These are phyloP conservation scores for Bipolaris zeicola DNA, from an alignment of 2,329 filamentous ascomycete species.

Conservation along the genomic window DNA sequence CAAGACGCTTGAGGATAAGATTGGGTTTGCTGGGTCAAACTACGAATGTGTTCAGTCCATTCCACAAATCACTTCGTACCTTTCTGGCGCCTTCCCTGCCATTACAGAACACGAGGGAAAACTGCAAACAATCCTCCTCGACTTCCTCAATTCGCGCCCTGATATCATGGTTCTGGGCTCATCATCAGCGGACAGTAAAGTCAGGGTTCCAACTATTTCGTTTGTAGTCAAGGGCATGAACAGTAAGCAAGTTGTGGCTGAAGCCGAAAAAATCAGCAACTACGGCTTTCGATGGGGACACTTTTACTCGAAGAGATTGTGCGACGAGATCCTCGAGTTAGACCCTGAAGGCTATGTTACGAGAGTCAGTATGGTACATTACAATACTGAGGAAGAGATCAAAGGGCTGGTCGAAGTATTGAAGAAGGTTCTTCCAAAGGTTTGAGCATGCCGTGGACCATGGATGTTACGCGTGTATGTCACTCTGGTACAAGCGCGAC, in stretches of 20 bases:
- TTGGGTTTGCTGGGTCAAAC: conserved; percentile 70
- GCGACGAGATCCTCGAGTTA: conserved; percentile 63
- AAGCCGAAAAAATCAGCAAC: conserved; percentile 63
- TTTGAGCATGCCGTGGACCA: background rate
- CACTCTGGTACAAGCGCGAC: background rate
- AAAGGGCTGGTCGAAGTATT: conserved; percentile 58
- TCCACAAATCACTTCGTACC: conserved; percentile 65
- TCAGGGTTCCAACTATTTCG: conserved; percentile 69
- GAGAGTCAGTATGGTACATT: conserved; percentile 74
- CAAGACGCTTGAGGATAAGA: conserved; percentile 66
- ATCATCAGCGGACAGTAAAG: conserved; percentile 52
- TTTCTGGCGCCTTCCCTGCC: conserved; percentile 51
- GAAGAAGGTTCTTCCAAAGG: conserved; percentile 54
- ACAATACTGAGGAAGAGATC: conserved; percentile 71
- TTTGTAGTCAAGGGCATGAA: conserved; percentile 65
- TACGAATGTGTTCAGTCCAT: conserved; percentile 73
- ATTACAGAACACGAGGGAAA: conserved; percentile 65
- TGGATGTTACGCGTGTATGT: background rate
- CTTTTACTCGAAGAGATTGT: conserved; percentile 70
- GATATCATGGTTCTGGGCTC: conserved; percentile 67
- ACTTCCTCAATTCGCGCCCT: conserved; percentile 60
- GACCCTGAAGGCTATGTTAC: conserved; percentile 65
- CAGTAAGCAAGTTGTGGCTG: conserved; percentile 64
- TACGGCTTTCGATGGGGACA: conserved; percentile 70
- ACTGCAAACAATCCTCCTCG: conserved; percentile 64